Evolutionary conservation across 345 rosid species (phyloP).

Genomic region (Hibiscus tridactylites): DNA sequence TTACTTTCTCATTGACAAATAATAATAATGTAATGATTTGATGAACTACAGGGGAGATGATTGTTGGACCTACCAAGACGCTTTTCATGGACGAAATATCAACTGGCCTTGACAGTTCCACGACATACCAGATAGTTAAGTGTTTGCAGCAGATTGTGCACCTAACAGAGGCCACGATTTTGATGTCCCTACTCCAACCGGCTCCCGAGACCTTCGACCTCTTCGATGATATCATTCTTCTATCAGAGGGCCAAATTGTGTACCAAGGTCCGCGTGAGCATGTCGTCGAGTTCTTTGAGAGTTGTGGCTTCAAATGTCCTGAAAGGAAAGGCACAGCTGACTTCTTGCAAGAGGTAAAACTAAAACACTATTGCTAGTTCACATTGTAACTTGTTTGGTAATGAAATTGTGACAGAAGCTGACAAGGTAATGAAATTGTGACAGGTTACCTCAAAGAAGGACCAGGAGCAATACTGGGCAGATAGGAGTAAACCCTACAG

Average conservation of each 20-base stretch:
- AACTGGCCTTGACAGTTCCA: slow-evolving; percentile 88
- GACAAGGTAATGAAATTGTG: background rate
- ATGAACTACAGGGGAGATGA: slow-evolving; percentile 67
- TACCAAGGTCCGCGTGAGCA: slow-evolving; percentile 80
- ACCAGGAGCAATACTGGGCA: slow-evolving; percentile 85
- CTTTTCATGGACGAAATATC: slow-evolving; percentile 95
- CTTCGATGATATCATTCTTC: slow-evolving; percentile 68
- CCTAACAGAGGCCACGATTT: slow-evolving; percentile 56
- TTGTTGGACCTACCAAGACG: slow-evolving; percentile 86
- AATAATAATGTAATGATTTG: background rate
- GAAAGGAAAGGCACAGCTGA: slow-evolving; percentile 85
- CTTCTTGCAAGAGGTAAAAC: slow-evolving; percentile 77
- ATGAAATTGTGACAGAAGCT: background rate
- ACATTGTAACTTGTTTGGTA: background rate
- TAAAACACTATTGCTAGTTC: background rate
- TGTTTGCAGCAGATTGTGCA: slow-evolving; percentile 79
- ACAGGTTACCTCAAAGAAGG: slow-evolving; percentile 85
- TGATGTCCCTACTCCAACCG: slow-evolving; percentile 81
- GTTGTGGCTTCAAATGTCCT: slow-evolving; percentile 70
- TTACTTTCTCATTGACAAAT: background rate
- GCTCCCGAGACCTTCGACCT: slow-evolving; percentile 89
- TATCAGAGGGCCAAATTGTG: slow-evolving; percentile 77
- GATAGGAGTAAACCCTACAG: slow-evolving; percentile 50
- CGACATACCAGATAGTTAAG: slow-evolving; percentile 79
- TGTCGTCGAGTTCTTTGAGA: slow-evolving; percentile 54